These are phyloP conservation scores for Elongisporangium senticosum DNA, from an alignment of 352 stramenopile species.

Conservation along the genomic window DNA sequence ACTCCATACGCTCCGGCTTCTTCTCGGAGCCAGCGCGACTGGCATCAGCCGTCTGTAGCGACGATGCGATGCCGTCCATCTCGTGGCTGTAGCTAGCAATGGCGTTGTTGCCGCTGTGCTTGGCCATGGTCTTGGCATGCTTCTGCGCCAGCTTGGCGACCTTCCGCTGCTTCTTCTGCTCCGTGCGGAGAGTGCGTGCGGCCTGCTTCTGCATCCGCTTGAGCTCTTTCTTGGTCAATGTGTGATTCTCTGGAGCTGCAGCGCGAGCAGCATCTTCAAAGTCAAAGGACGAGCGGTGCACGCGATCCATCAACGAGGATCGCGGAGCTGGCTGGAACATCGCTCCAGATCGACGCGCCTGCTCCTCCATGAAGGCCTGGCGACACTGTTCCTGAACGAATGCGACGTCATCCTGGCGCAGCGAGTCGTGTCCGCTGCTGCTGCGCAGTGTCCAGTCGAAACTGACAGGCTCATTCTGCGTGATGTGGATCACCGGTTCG, in stretches of 20 bases:
- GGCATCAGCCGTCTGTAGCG: neutral
- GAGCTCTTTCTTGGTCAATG: constrained; percentile 17
- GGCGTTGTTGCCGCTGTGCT: constrained; percentile 7
- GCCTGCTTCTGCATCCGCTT: constrained; percentile 30
- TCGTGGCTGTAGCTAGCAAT: neutral
- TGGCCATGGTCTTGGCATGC: constrained; percentile 7
- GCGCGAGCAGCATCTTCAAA: constrained; percentile 3
- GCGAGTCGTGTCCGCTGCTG: neutral
- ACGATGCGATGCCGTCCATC: neutral
- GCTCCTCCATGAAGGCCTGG: neutral
- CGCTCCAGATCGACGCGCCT: neutral
- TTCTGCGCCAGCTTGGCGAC: constrained; percentile 20
- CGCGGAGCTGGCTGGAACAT: neutral
- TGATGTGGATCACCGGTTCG: neutral
- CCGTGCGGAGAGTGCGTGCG: constrained; percentile 15
- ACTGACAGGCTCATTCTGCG: neutral
- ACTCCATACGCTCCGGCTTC: constrained; percentile 27
- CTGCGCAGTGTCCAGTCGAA: neutral
- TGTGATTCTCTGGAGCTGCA: constrained; percentile 2
- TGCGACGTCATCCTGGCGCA: neutral
- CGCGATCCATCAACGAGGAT: neutral
- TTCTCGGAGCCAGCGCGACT: neutral
- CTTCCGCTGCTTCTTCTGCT: constrained; percentile 30
- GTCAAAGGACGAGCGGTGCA: neutral
- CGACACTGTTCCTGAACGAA: neutral